Evolutionary conservation across 108 stramenopile genomes (phyloP).

Genomic region (Cyclotella distinguenda): DNA sequence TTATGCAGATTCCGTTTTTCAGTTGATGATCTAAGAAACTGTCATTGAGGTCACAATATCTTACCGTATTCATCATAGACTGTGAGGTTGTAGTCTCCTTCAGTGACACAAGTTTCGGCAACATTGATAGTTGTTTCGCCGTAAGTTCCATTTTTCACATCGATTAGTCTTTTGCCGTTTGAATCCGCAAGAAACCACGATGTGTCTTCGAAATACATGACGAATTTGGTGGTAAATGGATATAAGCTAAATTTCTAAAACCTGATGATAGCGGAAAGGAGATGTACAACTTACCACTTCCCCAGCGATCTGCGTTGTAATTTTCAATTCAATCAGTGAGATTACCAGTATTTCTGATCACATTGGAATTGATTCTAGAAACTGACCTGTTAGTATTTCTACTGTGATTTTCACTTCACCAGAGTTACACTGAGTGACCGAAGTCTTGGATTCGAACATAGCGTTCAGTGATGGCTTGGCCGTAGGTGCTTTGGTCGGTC

Average conservation of each 20-base stretch:
- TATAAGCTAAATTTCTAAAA: neutral
- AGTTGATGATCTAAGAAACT: no score
- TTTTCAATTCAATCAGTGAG: neutral
- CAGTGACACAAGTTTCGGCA: conserved; percentile 15
- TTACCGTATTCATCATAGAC: conserved; percentile 40
- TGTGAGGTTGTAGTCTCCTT: conserved; percentile 37
- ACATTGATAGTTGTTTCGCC: conserved; percentile 1
- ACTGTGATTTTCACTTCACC: conserved; percentile 37
- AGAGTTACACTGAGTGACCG: neutral
- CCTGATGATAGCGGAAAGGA: neutral
- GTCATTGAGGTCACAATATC: no score
- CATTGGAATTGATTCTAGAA: neutral
- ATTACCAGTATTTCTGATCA: neutral
- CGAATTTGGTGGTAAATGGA: neutral
- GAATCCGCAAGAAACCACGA: conserved; percentile 30
- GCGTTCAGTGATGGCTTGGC: neutral
- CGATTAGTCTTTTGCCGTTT: conserved; percentile 13
- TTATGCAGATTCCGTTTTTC: no score
- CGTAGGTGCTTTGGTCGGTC: neutral
- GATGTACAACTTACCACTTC: neutral
- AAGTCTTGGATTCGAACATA: neutral
- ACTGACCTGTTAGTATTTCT: conserved; percentile 35
- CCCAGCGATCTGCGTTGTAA: neutral
- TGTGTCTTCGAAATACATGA: conserved; percentile 2
- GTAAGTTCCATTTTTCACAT: conserved; percentile 26